Percentiles rank a stretch among this genome's conserved stretches.
These are phyloP conservation scores for Rutstroemia sp. DNA, from an alignment of 2,329 filamentous ascomycete species.

Conservation along the genomic window DNA sequence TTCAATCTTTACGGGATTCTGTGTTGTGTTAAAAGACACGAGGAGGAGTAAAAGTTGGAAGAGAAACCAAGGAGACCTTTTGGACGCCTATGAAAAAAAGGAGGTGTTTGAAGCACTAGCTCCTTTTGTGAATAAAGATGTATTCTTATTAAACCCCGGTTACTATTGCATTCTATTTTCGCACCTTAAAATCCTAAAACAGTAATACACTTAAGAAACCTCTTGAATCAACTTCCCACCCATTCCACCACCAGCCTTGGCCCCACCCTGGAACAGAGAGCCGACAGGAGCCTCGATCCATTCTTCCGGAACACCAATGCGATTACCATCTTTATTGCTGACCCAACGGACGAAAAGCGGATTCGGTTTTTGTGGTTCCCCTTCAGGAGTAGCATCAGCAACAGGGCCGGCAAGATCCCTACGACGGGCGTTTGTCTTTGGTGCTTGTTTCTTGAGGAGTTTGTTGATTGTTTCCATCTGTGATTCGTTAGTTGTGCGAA, in stretches of 20 bases:
- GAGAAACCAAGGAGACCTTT: too few relatives aligned
- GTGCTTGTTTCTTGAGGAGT: conserved; percentile 76
- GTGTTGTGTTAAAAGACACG: too few relatives aligned
- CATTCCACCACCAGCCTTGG: conserved; percentile 16
- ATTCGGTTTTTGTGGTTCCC: conserved; percentile 42
- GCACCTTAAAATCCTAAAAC: too few relatives aligned
- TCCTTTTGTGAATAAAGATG: neutral
- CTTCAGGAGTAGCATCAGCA: conserved; percentile 42
- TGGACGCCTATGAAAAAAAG: too few relatives aligned
- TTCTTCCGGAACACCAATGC: conserved; percentile 59
- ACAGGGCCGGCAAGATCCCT: conserved; percentile 29
- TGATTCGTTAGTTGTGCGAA: neutral
- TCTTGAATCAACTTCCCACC: conserved; percentile 29
- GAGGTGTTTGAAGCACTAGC: too few relatives aligned
- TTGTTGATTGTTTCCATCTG: conserved; percentile 91
- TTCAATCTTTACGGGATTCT: too few relatives aligned
- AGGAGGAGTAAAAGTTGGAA: too few relatives aligned
- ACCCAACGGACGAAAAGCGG: conserved; percentile 64
- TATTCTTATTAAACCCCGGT: neutral
- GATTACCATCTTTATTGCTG: conserved; percentile 56
- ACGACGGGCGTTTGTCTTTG: conserved; percentile 55
- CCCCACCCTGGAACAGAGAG: conserved; percentile 41
- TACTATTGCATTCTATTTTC: neutral
- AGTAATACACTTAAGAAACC: conserved; percentile 17
- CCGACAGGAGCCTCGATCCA: conserved; percentile 59